Percentiles rank a stretch among this genome's conserved stretches.
Evolutionary conservation across 768 basidiomycete species (phyloP).

Genomic region (Russula lepida): DNA sequence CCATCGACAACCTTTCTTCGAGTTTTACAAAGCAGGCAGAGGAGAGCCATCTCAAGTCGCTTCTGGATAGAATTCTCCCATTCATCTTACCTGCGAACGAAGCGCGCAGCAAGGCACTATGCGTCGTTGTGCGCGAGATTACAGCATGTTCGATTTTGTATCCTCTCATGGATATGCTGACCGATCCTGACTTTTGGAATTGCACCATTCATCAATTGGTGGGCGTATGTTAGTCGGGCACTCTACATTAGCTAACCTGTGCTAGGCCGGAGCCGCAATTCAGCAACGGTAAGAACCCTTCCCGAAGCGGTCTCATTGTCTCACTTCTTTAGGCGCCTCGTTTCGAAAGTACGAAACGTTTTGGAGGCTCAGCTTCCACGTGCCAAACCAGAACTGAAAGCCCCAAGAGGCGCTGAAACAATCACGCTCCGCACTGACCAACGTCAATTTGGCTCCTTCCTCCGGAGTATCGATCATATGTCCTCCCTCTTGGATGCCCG

Average conservation of each 20-base stretch:
- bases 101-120: slow-evolving; percentile 57
- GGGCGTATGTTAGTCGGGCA: slow-evolving; percentile 28
- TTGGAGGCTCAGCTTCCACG: slow-evolving; percentile 71
- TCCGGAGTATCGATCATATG: slow-evolving; percentile 74
- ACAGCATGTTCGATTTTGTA: slow-evolving; percentile 73
- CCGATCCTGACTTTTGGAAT: slow-evolving; percentile 98
- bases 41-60: slow-evolving; percentile 69
- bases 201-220: slow-evolving; percentile 85
- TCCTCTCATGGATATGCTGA: slow-evolving; percentile 85
- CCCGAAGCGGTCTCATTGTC: slow-evolving; percentile 25
- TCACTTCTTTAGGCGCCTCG: slow-evolving; percentile 51
- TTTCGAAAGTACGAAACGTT: slow-evolving; percentile 79
- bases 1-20: slow-evolving; percentile 81
- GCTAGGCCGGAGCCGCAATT: slow-evolving; percentile 57
- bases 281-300: slow-evolving; percentile 56
- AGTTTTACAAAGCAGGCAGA: slow-evolving; percentile 86
- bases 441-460: slow-evolving; percentile 85
- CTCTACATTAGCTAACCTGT: slow-evolving; percentile 3
- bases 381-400: slow-evolving; percentile 36
- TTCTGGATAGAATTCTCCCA: slow-evolving; percentile 66
- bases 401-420: slow-evolving; percentile 38
- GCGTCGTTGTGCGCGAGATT: slow-evolving; percentile 72
- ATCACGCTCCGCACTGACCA: slow-evolving; percentile 78
- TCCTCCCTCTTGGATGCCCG: slow-evolving; percentile 84
- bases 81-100: slow-evolving; percentile 71